Evolutionary conservation across 768 basidiomycete species (phyloP).

Genomic region (Cystofilobasidium ferigula): DNA sequence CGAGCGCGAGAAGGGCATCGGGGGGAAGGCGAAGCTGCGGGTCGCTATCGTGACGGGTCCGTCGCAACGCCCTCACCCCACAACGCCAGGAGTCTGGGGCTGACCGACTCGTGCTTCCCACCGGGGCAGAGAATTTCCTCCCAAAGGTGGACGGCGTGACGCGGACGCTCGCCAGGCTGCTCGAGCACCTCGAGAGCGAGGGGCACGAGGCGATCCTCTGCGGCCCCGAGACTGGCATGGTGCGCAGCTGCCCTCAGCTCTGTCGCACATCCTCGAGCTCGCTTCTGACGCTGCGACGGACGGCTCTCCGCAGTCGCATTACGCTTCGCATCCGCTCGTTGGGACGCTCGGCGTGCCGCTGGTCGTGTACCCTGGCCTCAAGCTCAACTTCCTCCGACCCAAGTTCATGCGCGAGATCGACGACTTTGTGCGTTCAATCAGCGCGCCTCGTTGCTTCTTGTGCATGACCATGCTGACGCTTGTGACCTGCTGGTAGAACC

Average conservation of each 20-base stretch:
- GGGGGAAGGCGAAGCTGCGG: conserved; percentile 22
- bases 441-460: too few relatives aligned
- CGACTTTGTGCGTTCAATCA: conserved; percentile 33
- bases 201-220: conserved; percentile 44
- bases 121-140: conserved; percentile 22
- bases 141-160: conserved; percentile 43
- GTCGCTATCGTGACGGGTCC: conserved; percentile 25
- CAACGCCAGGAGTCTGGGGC: not conserved
- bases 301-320: conserved; percentile 30
- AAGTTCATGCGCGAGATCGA: conserved; percentile 38
- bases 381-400: conserved; percentile 43
- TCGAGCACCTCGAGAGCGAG: conserved; percentile 41
- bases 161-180: conserved; percentile 41
- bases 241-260: conserved; percentile 8
- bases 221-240: conserved; percentile 40
- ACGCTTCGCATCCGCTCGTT: conserved; percentile 41
- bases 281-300: too few relatives aligned
- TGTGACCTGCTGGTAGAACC: conserved; percentile 29
- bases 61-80: conserved; percentile 2
- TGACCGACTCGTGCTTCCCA: not conserved
- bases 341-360: conserved; percentile 42
- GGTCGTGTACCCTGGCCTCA: conserved; percentile 41
- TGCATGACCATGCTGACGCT: too few relatives aligned
- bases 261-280: not conserved
- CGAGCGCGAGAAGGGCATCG: conserved; percentile 20